Evolutionary conservation across 2,329 filamentous ascomycete genomes (phyloP), one percentile per base, ranked within the genome.

Genomic region (Fusarium mundagurra): DNA sequence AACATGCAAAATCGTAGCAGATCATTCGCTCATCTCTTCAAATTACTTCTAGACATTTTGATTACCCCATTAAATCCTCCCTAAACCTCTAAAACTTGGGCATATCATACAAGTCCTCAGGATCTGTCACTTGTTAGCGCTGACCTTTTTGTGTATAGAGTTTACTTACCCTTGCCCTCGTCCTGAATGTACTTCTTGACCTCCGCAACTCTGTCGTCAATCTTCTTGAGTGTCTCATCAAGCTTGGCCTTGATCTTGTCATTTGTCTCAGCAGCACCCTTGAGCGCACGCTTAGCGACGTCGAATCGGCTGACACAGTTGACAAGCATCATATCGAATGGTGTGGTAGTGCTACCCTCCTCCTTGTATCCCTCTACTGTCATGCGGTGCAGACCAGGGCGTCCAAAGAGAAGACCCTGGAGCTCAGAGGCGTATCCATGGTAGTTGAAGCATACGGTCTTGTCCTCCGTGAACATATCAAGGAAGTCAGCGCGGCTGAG

Each of bases 301-400:
- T 92, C 86, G 73, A 88, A 93, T 47, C 90, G 83, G 24, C 86
- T 90, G 4, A 91, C 88, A 27, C 83, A 75, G 75, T 93, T 93
- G 9, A 88, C 80, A 3, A 92, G 83, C 90, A 92, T 90, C 91
- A 92, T 92, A 75, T 92, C 89, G 74, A 93, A 92, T 5, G 91
- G 91, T 5, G 90, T 92, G 0, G 90, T 93, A 2, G 91, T 92
- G 60, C 85, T 89, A 1, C 90, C 91, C 79, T 93, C 91, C 76
- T 93, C 91, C 33, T 86, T 86, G 73, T 92, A 93, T 8, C 88
- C 89, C 20, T 85, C 86, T 13, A 92, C 87, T 0, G 81, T 86
- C 68, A 91, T 85, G 6, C 89, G 85, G 10, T 88, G 83, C 22
- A 88, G 75, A 16, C 83, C 81, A 0, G 84, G 84, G 2, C 90